Percentiles rank a stretch among this genome's conserved stretches.
phyloP scores from a whole-genome alignment of 108 stramenopile genomes.

The Stephanodiscus minutulus region DNA sequence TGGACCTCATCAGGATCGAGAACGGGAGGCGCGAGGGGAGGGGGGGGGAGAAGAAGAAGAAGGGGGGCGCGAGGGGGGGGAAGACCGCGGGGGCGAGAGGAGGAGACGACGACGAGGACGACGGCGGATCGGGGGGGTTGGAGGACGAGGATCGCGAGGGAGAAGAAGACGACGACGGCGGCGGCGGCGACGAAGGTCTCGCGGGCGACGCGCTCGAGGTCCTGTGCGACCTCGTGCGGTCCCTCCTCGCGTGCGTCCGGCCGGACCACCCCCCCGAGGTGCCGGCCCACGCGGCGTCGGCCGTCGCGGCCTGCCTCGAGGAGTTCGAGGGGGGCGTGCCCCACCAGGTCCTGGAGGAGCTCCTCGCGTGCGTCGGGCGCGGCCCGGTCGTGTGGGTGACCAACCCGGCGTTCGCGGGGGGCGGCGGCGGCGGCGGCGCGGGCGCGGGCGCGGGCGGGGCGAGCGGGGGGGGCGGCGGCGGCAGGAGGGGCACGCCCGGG shows the following conservation, averaged over 20 bases:
- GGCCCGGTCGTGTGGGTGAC: slow-evolving; percentile 67
- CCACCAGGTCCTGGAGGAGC: slow-evolving; percentile 69
- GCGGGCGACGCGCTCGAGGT: slow-evolving; percentile 60
- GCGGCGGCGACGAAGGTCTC: slow-evolving; percentile 1
- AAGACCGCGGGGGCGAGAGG: neutral
- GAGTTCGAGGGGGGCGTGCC: slow-evolving; percentile 78
- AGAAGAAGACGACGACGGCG: slow-evolving; percentile 4
- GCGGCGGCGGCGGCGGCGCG: neutral
- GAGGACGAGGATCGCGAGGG: neutral
- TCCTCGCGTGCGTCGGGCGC: slow-evolving; percentile 63
- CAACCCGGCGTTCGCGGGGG: slow-evolving; percentile 45
- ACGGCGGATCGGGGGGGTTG: too few species aligned
- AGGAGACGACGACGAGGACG: neutral
- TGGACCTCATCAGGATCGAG: slow-evolving; percentile 61
- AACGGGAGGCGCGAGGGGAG: neutral
- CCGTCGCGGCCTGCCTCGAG: slow-evolving; percentile 69
- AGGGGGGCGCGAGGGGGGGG: neutral
- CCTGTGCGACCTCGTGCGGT: slow-evolving; percentile 63
- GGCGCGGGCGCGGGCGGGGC: too few species aligned
- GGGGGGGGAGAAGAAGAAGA: neutral
- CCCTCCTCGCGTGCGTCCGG: slow-evolving; percentile 60
- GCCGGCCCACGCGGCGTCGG: slow-evolving; percentile 48
- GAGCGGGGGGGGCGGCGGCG: too few species aligned
- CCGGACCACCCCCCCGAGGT: slow-evolving; percentile 74
- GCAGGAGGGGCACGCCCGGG: too few species aligned